Evolutionary conservation across 345 rosid genomes (phyloP), one percentile per base, ranked within the genome.

Genomic region (Brassica nigra): DNA sequence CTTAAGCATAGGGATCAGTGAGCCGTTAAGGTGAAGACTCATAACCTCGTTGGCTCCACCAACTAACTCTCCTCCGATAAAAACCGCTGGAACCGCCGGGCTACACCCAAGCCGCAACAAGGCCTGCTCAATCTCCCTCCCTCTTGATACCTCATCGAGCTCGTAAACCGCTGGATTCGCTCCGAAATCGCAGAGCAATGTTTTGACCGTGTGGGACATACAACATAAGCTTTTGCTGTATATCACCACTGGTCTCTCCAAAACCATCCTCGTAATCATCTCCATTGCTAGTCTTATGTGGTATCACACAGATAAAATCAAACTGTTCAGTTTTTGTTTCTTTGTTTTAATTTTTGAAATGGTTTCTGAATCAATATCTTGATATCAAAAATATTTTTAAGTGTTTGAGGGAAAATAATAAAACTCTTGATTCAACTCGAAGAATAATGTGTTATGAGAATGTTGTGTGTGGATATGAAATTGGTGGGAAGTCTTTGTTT

Each of bases 11-110:
- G 96, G 94, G 80, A 89, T 85, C 63, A 94, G 83, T 44, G 93
- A 79, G 20, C 92, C 87, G 64, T 83, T 89, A 62, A 94, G 98
- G 80, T 92, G 98, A 78, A 88, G 91, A 69, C 89, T 90, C 97
- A 92, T 92, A 75, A 90, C 83, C 85, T 90, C 93, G 49, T 90
- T 88, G 70, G 97, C 84, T 28, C 98, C 98, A 42, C 98, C 98
- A 2, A 94, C 85, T 64, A 92, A 89, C 62, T 89, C 87, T 10
- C 96, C 96, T 0, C 97, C 93, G 14, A 94, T 89, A 86, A 94
- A 94, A 37, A 94, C 90, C 0, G 88, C 86, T 0, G 98, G 98
- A 79, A 92, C 85, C 1, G 91, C 59, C 0, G 92, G 90, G 77
- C 84, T 87, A 83, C 92, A 86, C 1, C 98, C 97, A 6, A 85